Evolutionary conservation across 805 yeast genomes (phyloP), one percentile per base, ranked within the genome.

Genomic region (Maudiozyma turicensis): DNA sequence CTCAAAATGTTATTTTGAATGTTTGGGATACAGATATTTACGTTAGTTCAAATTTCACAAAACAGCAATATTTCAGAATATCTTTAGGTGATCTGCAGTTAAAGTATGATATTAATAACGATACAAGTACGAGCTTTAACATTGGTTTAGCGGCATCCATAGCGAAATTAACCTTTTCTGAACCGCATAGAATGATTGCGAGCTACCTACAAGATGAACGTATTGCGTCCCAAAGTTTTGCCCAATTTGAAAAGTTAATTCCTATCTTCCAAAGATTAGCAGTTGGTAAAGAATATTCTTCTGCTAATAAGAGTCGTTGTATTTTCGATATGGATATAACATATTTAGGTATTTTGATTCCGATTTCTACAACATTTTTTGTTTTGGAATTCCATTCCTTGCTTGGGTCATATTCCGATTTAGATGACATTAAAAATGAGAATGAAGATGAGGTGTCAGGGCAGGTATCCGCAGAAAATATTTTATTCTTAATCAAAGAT

Each of bases 401-500:
- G 11, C 15, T 56, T 11, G 54, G 54, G 1, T 51, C 60, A 4
- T 15, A 59, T 9, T 48, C 60, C 4, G 58, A 59, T 47, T 45
- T 47, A 8, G 47, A 50, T 20, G 32, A 34, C 20, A 45, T 35
- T 1, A 31, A 46, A 20, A 31, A 43, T 11, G 43, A 13, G 2
- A 50, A 40, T 26, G 43, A 34, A 2, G 50, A 50, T 32, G 48
- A 52, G 15, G 34, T 56, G 6, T 48, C 58, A 30, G 66, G 68
- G 13, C 58, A 61, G 38, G n/a, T 59, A 3, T 58, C 64, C 2
- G 49, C 58, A 0, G 62, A 58, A 11, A 68, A 66, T 46, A 49
- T 66, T 9, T 57, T 58, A 9, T 48, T 71, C 11, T 40, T 60
- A 5, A 49, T 72, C 1, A 61, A 61, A 28, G 68, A 66, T 32